Evolutionary conservation across 108 stramenopile genomes (phyloP), one percentile per base, ranked within the genome.

Genomic region (Phaeodactylum tricornutum): DNA sequence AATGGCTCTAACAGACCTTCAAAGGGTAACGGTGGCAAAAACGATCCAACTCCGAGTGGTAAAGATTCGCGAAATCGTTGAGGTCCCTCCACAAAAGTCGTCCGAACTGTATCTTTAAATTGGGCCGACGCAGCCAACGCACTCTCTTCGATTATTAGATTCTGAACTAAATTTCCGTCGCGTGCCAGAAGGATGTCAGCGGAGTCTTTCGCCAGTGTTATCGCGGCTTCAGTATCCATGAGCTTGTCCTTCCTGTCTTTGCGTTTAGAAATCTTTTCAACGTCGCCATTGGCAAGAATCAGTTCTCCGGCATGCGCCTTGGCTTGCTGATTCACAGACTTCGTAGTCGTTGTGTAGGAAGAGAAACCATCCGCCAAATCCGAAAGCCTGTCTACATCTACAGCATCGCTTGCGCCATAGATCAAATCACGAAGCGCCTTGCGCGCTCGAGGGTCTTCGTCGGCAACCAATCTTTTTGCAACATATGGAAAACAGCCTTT

Each of bases 401-500:
- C 44, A 7, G 47, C 49, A 43, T 69, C 51, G 17, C 59, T 72
- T 19, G 57, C 54, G 4, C 74, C 72, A 41, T 75, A 76, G 25
- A 82, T 24, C 27, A 81, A 32, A 21, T 62, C 66, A n/a, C 66
- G 52, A 15, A 83, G 57, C 0, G 81, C 81, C 4, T 55, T 24
- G 41, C 55, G 42, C 17, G 81, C 67, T 9, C 77, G 67, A 11
- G 77, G 77, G 5, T 64, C 67, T 44, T 74, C 72, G 48, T 83
- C 81, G 14, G 52, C 32, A 16, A 83, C 12, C 9, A 83, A 47
- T 23, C 77, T 59, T 39, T 73, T 70, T 0, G 77, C 74, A 12
- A 83, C 21, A 38, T 83, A 83, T 8, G 81, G 81, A 45, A 69
- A 83, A 33, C 81, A 83, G 6, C 44, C 43, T 27, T 76, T 36